Evolutionary conservation across 768 basidiomycete species (phyloP).

Genomic region (Leccinum disarticulatum): DNA sequence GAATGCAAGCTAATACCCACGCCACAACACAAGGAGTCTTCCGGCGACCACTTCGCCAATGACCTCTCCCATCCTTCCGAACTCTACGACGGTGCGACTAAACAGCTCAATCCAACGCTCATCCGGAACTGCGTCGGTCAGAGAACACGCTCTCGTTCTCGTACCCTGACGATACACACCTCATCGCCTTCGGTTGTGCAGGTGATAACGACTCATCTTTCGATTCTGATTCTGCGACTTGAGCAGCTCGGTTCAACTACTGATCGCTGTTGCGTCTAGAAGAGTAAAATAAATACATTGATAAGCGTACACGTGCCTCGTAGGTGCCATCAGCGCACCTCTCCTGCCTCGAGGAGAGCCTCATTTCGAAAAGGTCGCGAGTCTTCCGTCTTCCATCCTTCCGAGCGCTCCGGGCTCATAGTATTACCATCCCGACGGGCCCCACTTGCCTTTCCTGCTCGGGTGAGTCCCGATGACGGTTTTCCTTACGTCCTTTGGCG

Average conservation of each 20-base stretch:
- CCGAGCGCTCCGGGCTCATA: too few relatives aligned
- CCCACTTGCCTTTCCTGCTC: too few relatives aligned
- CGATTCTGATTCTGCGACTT: background rate
- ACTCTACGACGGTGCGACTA: conserved; percentile 9
- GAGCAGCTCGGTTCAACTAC: background rate
- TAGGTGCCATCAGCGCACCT: conserved; percentile 54
- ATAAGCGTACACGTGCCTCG: background rate
- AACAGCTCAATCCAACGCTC: conserved; percentile 43
- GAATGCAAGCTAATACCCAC: too few relatives aligned
- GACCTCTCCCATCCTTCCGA: conserved; percentile 55
- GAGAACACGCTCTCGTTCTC: conserved; percentile 10
- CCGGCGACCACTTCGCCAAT: too few relatives aligned
- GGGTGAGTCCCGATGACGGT: too few relatives aligned
- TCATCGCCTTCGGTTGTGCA: conserved; percentile 51
- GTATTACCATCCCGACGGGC: too few relatives aligned
- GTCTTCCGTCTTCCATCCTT: conserved; percentile 33
- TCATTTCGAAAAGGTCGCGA: conserved; percentile 46
- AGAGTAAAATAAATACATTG: background rate
- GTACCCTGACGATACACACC: background rate
- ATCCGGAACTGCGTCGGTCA: conserved; percentile 49
- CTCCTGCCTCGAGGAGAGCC: conserved; percentile 45
- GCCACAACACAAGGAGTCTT: too few relatives aligned
- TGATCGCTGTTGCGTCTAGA: conserved; percentile 34
- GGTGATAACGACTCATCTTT: conserved; percentile 31
- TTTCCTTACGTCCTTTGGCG: background rate